Evolutionary conservation across 768 basidiomycete genomes (phyloP), one percentile per base, ranked within the genome.

Genomic region (Russula earlei): DNA sequence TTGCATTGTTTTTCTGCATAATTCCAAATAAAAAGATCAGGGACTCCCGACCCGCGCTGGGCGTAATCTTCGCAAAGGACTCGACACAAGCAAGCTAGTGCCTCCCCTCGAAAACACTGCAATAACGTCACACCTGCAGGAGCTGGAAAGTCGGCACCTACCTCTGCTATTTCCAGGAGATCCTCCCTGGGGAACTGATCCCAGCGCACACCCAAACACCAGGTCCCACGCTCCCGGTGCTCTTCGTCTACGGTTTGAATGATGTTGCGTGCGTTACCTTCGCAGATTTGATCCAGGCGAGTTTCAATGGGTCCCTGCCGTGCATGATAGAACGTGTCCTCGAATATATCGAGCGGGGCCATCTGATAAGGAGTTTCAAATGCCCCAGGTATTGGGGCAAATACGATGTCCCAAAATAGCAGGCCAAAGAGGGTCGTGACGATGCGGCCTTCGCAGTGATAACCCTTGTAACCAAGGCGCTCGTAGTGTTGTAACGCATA

Each of bases 351-450:
- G 41, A 97, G 75, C 3, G 95, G 95, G 0, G 87, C 90, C 12
- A 79, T 75, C 67, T 98, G 95, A 67, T 83, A 96, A 4, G 80
- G 79, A 1, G 95, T 98, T 69, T 98, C 95, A 66, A 98, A 97
- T 4, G 91, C 92, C 2, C 95, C 94, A 1, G 85, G 83, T 15
- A 97, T 72, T 17, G 82, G 72, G 4, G 79, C 74, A 65, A 93
- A 96, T 52, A 89, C 78, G 61, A 89, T 77, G 63, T 96, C 92
- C 91, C 91, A 97, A 64, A 96, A 94, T 22, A 93, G 74, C 1
- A 98, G 77, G 2, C 80, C 83, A 65, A 93, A 98, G 33, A 97
- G 72, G 9, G 85, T 85, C 2, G 80, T 76, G 25, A 89, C 70
- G 52, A 97, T 83, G 29, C 86, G 80, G 5, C 88, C 90, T 73